Evolutionary conservation across 805 yeast species (phyloP), one percentile per base, ranked within the genome.

Genomic region (Sugiyamaella valdiviana): DNA sequence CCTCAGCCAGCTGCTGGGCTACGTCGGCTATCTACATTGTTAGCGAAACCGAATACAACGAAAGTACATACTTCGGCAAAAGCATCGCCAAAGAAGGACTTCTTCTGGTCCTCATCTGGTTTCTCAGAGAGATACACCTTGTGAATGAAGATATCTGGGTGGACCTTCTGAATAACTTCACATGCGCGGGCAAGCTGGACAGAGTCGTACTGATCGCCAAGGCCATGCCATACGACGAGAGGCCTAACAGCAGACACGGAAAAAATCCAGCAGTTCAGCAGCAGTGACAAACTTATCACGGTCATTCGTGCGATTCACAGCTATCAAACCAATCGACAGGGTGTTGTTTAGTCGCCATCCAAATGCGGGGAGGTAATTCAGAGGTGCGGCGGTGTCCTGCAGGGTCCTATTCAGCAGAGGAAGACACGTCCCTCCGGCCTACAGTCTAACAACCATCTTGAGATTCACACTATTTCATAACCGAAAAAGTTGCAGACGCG

Each of bases 141-240:
- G 59, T 81, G 78, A 1, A 82, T 72, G 45, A 63, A 71, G 0
- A 75, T 62, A 0, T 67, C 76, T 0, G 89, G 88, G 44, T 74
- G 62, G 2, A 65, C 61, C 6, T 68, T 65, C 16, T 67, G 57
- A 6, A 84, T 65, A 1, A 75, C 49, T 0, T 68, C 69, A 4
- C 66, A 63, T 1, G 75, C 76, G n/a, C 70, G 63, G 24, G 64
- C 67, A 71, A 84, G 77, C 0, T 83, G 78, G 0, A 73, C 62
- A 0, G 88, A 78, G 58, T 82, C 75, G 60, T 80, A 85, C 9
- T 76, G 73, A 61, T 85, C 95, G 0, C 95, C 93, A 64, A 86
- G 72, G 0, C 95, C 95, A 58, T 85, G 95, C 95, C 95, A 85
- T 37, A 86, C 60, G 2, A 85, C 87, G 2, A 85, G 73, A 0